Base-by-base conservation (phyloP, 2,329 filamentous ascomycete genomes). In the Zalaria obscura region DNA sequence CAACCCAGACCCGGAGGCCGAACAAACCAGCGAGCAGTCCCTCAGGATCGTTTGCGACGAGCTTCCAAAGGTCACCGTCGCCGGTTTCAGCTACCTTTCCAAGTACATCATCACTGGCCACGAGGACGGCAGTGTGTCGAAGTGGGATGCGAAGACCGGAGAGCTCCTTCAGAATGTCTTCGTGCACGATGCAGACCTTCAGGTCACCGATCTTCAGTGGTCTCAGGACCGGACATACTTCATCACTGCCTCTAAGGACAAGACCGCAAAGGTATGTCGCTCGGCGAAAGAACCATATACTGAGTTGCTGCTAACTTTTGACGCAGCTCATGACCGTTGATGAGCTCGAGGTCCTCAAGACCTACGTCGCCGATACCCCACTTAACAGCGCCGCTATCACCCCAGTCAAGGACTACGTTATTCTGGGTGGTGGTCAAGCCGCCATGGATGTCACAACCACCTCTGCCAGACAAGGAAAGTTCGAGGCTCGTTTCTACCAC, bases 401-500 rank as follows among this genome's bases (percentile, higher is more conserved):
- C 9, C 78, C 84, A 42, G 91, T 93, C 70, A 96, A 96, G 70
- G 87, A 96, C 61, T 98, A 85, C 60, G 89, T 98, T 51, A 93
- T 98, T 58, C 81, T 98, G 36, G 91, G 91, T 55, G 91, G 91
- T 77, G 91, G 91, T 55, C 91, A 98, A 69, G 91, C 88, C 50
- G 91, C 91, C 60, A 95, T 95, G 86, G 89, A 96, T 60, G 91
- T 98, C 66, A 98, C 91, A 45, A 93, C 85, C 41, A 96, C 91
- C 40, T 82, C 82, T 29, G 80, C 87, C 39, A 78, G 91, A 52
- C 91, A 98, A 73, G 91, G 91, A 68, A 96, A 96, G 70, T 98
- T 98, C 72, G 91, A 98, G 68, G 91, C 91, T 36, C 80, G 91
- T 51, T 98, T 98, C 75, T 98, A 95, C 75, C 91, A 98, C 80